Conservation (phyloP, 352 stramenopile species). For the Phytophthora tentaculata region DNA sequence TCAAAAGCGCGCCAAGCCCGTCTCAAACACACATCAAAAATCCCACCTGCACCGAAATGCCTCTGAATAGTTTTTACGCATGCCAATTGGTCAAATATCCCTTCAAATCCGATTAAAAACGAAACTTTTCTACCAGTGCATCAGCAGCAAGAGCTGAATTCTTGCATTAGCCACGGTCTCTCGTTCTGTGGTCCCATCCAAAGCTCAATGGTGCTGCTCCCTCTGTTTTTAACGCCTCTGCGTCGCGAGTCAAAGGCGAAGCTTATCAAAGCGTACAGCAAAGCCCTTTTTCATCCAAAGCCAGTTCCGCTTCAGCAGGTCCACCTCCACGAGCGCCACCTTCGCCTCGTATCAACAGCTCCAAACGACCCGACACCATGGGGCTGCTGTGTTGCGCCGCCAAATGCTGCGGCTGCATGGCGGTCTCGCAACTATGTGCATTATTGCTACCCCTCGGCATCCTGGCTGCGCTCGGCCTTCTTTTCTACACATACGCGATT, state of each 20-base stretch:
- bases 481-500: constrained; percentile 76
- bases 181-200: constrained; percentile 22
- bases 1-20: too few species aligned
- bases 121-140: constrained; percentile 1
- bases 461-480: constrained; percentile 56
- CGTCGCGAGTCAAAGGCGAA: constrained; percentile 3
- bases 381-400: constrained; percentile 56
- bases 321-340: constrained; percentile 21
- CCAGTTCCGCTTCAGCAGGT: constrained; percentile 32
- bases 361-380: constrained; percentile 26
- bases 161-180: constrained; percentile 13
- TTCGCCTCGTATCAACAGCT: constrained; percentile 11
- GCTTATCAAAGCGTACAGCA: constrained; percentile 12
- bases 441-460: constrained; percentile 62
- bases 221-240: constrained; percentile 17
- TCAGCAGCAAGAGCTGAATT: constrained; percentile 1
- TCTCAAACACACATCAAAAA: constrained; percentile 20
- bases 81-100: constrained; percentile 12
- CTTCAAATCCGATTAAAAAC: not conserved
- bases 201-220: constrained; percentile 11
- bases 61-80: constrained; percentile 23
- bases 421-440: constrained; percentile 71
- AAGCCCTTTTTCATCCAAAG: constrained; percentile 10
- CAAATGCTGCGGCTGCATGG: constrained; percentile 83
- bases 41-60: constrained; percentile 16